phyloP scores from a whole-genome alignment of 2,329 filamentous ascomycete species.

The Talaromyces sp. region DNA sequence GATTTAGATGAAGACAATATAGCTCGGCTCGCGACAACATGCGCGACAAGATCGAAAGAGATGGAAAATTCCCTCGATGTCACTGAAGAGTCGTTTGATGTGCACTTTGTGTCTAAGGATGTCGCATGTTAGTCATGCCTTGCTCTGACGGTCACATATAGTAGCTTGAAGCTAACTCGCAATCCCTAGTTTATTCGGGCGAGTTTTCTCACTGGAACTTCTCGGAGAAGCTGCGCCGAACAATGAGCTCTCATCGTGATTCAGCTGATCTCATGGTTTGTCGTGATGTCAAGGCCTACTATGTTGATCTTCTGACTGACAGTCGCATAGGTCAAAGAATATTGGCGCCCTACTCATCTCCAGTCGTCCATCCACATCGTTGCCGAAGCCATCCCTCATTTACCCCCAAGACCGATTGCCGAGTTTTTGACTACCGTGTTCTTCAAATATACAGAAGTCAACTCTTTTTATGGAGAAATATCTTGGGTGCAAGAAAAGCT shows the following conservation, averaged over 20 bases:
- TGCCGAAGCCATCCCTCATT: slow-evolving; percentile 35
- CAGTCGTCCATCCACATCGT: slow-evolving; percentile 39
- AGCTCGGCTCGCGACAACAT: slow-evolving; percentile 11
- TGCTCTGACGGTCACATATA: neutral
- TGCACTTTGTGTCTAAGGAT: slow-evolving; percentile 8
- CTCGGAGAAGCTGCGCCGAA: slow-evolving; percentile 42
- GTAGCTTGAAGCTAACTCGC: neutral
- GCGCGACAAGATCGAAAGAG: neutral
- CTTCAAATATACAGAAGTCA: slow-evolving; percentile 45
- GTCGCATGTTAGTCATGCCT: slow-evolving; percentile 8
- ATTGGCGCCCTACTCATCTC: slow-evolving; percentile 44
- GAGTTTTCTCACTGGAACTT: slow-evolving; percentile 49
- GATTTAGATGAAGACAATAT: slow-evolving; percentile 16
- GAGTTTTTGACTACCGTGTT: slow-evolving; percentile 44
- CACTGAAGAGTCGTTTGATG: slow-evolving; percentile 17
- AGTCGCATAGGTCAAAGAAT: slow-evolving; percentile 35
- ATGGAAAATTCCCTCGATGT: slow-evolving; percentile 11
- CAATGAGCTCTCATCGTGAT: slow-evolving; percentile 41
- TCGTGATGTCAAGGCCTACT: neutral
- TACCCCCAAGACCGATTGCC: slow-evolving; percentile 45
- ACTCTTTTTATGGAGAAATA: slow-evolving; percentile 45
- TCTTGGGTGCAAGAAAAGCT: slow-evolving; percentile 42
- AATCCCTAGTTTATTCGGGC: slow-evolving; percentile 42
- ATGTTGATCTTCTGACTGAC: neutral
- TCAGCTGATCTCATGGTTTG: slow-evolving; percentile 30